Evolutionary conservation across 768 basidiomycete genomes (phyloP), one percentile per base, ranked within the genome.

Genomic region (Tylopilus plumbeoviolaceoides): DNA sequence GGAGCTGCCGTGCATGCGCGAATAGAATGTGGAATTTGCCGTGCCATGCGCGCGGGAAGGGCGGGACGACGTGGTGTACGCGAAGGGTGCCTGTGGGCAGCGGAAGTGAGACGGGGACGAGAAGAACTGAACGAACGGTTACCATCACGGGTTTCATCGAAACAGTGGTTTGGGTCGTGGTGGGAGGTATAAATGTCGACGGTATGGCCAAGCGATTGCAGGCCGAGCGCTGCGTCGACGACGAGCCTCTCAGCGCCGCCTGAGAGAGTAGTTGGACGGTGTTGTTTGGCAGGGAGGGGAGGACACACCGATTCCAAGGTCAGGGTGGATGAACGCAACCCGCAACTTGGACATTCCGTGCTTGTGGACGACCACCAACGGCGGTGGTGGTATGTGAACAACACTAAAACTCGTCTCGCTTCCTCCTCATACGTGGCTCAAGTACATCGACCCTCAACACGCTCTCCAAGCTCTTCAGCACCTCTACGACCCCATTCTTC

Each of bases 181-280:
- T 97, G 83, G 0, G 92, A 95, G 0, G 97, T 98, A 70, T 93
- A 97, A 21, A 98, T 82, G 60, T 89, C 83, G n/a, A 99, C 88
- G 0, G 77, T 71, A 64, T 98, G 94, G 0, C 95, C 95, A 6
- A 85, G 76, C 9, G 78, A 73, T 67, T 98, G 90, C 12, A 99
- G 73, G 8, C 93, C 90, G 0, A 95, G 77, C 2, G 95, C 94
- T 23, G 95, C 92, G 68, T 99, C 95, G 20, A 98, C 95, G 6
- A 98, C 87, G 7, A 98, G 80, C 25, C 95, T 80, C 71, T 99
- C 95, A 3, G 95, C 95, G 18, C 95, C 95, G 59, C 95, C 95
- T 98, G 62, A 39, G 25, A 5, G 21, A 33, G 27, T 33, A 2
- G 12, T 18, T 36, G 49, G 40, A 12, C 20, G 36, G 8, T 10